These are phyloP conservation scores for Neurospora sublineolata DNA, from an alignment of 495 filamentous ascomycete species.

Conservation along the genomic window DNA sequence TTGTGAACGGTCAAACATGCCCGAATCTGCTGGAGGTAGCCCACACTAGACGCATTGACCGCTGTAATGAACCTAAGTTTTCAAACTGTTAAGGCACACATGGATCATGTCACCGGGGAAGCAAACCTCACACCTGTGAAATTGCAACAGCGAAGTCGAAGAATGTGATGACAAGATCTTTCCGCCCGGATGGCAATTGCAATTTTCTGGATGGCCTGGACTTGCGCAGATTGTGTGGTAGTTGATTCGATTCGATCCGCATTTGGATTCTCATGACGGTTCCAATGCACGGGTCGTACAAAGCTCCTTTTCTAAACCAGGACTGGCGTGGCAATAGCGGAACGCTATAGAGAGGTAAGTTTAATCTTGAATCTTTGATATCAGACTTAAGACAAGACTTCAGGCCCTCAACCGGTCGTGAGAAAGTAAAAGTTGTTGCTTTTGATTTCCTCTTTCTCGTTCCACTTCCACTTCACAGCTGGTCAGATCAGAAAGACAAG, in stretches of 20 bases:
- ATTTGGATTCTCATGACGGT: neutral
- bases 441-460: neutral
- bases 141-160: neutral
- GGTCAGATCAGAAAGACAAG: neutral
- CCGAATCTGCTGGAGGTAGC: neutral
- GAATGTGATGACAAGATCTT: neutral
- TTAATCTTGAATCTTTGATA: too few relatives aligned
- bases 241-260: neutral
- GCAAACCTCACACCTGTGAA: neutral
- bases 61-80: neutral
- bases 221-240: neutral
- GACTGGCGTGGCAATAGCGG: too few relatives aligned
- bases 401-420: neutral
- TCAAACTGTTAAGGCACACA: neutral
- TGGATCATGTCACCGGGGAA: neutral
- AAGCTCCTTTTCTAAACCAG: neutral
- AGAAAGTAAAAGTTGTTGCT: neutral
- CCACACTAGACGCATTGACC: neutral
- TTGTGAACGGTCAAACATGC: neutral
- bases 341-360: too few relatives aligned
- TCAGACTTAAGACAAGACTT: too few relatives aligned
- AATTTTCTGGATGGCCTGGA: neutral
- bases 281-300: neutral
- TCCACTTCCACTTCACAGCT: neutral
- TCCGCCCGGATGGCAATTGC: neutral